Conservation (phyloP, 2,329 filamentous ascomycete genomes). For the Talaromyces sp. region DNA sequence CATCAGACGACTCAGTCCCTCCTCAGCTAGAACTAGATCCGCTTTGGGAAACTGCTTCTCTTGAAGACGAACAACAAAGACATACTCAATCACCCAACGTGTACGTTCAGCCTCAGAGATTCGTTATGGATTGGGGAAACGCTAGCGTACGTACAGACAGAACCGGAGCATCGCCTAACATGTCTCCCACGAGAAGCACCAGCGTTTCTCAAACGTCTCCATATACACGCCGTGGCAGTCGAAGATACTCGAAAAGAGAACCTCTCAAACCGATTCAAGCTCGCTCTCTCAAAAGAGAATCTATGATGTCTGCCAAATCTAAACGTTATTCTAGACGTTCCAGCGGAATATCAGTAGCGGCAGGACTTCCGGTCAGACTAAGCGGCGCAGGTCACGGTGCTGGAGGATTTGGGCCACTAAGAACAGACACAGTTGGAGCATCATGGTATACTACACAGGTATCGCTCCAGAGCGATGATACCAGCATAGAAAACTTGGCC, state of each 20-base stretch:
- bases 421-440: slow-evolving; percentile 32
- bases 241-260: slow-evolving; percentile 32
- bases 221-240: slow-evolving; percentile 28
- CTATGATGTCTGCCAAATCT: slow-evolving; percentile 34
- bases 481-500: slow-evolving; percentile 33
- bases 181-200: slow-evolving; percentile 27
- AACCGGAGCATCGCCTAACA: slow-evolving; percentile 23
- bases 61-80: slow-evolving; percentile 21
- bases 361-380: slow-evolving; percentile 38
- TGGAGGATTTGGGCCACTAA: slow-evolving; percentile 37
- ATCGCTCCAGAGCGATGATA: slow-evolving; percentile 36
- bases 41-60: slow-evolving; percentile 30
- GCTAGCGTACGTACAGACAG: slow-evolving; percentile 23
- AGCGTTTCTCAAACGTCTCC: slow-evolving; percentile 31
- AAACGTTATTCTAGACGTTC: slow-evolving; percentile 37
- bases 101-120: slow-evolving; percentile 23
- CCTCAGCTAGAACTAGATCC: slow-evolving; percentile 36
- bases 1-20: slow-evolving; percentile 26
- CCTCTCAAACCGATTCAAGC: slow-evolving; percentile 36
- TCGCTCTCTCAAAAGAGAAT: slow-evolving; percentile 36
- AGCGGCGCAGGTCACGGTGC: slow-evolving; percentile 43
- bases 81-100: neutral
- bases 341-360: slow-evolving; percentile 37
- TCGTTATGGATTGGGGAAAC: slow-evolving; percentile 32
- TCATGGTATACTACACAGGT: slow-evolving; percentile 39